These are phyloP conservation scores for Diaporthe longicolla DNA, from an alignment of 2,329 filamentous ascomycete species.

Conservation along the genomic window DNA sequence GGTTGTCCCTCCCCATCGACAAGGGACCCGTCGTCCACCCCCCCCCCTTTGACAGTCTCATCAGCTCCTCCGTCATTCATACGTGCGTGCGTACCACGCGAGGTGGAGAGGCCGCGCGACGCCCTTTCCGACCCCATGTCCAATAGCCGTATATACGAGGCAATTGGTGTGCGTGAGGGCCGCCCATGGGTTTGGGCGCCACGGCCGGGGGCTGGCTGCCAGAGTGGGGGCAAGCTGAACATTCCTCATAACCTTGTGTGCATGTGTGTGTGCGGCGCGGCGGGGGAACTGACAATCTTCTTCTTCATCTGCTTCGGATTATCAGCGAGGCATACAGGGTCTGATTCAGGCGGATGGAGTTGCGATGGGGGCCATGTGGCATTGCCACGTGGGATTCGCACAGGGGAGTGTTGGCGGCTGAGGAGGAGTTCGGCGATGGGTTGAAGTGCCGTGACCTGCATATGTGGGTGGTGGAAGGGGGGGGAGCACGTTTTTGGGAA, in stretches of 20 bases:
- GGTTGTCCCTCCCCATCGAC: neutral
- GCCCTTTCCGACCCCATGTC: too few relatives aligned
- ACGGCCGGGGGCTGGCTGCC: neutral
- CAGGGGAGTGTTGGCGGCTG: constrained; percentile 19
- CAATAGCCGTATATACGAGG: neutral
- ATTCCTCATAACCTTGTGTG: neutral
- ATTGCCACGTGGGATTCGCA: constrained; percentile 8
- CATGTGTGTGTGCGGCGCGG: neutral
- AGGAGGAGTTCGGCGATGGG: neutral
- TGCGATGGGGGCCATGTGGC: constrained; percentile 4
- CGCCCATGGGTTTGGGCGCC: neutral
- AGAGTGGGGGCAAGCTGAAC: neutral
- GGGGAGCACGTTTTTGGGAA: neutral
- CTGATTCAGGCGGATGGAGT: constrained; percentile 11
- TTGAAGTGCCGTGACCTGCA: neutral
- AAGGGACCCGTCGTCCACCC: neutral
- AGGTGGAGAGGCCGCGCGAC: neutral
- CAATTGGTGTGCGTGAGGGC: neutral
- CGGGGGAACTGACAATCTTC: neutral
- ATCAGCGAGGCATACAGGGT: constrained; percentile 11
- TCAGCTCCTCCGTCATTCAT: neutral
- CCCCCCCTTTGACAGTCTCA: neutral
- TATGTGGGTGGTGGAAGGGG: neutral
- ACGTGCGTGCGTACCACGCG: neutral
- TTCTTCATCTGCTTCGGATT: neutral